Conservation (phyloP, 2,329 filamentous ascomycete species). For the Stemphylium lycopersici region DNA sequence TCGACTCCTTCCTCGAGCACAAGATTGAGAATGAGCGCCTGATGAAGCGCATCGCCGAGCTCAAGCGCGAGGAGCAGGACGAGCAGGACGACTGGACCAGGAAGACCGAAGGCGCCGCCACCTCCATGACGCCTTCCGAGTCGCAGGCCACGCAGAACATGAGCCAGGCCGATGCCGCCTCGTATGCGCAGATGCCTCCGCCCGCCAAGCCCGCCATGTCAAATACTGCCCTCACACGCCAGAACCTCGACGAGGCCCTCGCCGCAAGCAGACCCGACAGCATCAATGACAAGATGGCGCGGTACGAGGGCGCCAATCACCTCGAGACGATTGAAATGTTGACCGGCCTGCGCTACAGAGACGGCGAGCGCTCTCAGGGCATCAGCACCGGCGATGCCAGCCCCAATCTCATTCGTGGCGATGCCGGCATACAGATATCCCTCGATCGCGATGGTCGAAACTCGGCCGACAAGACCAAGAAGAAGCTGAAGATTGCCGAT, state of each 20-base stretch:
- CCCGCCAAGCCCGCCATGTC: constrained; percentile 67
- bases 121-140: constrained; percentile 52
- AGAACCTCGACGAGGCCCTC: constrained; percentile 77
- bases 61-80: constrained; percentile 83
- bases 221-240: constrained; percentile 74
- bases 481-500: constrained; percentile 79
- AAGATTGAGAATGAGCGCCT: constrained; percentile 95
- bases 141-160: constrained; percentile 49
- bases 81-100: constrained; percentile 71
- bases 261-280: constrained; percentile 73
- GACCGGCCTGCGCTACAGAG: constrained; percentile 83
- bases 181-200: constrained; percentile 66
- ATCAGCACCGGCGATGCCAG: constrained; percentile 86
- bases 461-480: constrained; percentile 79
- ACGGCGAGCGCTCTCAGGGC: constrained; percentile 85
- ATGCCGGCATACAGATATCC: constrained; percentile 84
- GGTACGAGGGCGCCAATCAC: constrained; percentile 74
- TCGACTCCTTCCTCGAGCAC: constrained; percentile 94
- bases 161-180: constrained; percentile 40
- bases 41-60: constrained; percentile 80
- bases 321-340: constrained; percentile 92
- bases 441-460: constrained; percentile 74
- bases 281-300: constrained; percentile 82
- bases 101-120: constrained; percentile 56
- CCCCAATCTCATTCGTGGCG: constrained; percentile 80